Evolutionary conservation across 768 basidiomycete genomes (phyloP), one percentile per base, ranked within the genome.

Genomic region (Suillus ampliporus): DNA sequence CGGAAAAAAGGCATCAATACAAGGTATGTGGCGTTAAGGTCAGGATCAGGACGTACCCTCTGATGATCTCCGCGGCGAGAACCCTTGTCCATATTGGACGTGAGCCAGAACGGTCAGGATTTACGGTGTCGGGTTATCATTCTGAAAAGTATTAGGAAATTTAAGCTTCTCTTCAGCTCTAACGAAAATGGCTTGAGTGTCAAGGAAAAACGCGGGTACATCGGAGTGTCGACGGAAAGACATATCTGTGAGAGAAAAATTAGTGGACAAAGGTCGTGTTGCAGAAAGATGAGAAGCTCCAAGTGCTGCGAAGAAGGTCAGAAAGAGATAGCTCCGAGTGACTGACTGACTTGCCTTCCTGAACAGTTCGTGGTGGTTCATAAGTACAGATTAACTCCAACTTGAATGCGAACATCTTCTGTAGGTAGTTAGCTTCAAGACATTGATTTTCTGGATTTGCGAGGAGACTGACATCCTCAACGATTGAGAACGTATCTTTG

Each of bases 391-490:
- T 94, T 58, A 99, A 79, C 76, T 99, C 97, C 19, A n/a, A n/a
- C n/a, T n/a, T n/a, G n/a, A 99, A 78, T 0, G 95, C 94, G 67
- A 99, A 99, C 0, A 97, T 98, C 76, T 95, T 90, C 69, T 92
- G 92, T 50, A 99, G 79, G 57, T 83, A 86, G 23, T 92, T 88
- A 98, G 85, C 66, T 89, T 89, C 63, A 97, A 81, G 70, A 97
- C n/a, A n/a, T n/a, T n/a, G n/a, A 93, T 58, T 83, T 80, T 95
- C 89, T 4, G 86, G 84, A 69, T 94, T 89, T 59, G 92, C 92
- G 2, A 99, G 84, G 0, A 98, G 78, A 72, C 97, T 98, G 1
- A 99, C 77, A 69, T 99, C 97, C 71, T 97, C 90, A 57, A 99
- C 93, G 9, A 98, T 87, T 4, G 89, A 87, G 73, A 88, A 97